Conservation (phyloP, 1,139 yeast genomes). For the Ogataea hybrid region DNA sequence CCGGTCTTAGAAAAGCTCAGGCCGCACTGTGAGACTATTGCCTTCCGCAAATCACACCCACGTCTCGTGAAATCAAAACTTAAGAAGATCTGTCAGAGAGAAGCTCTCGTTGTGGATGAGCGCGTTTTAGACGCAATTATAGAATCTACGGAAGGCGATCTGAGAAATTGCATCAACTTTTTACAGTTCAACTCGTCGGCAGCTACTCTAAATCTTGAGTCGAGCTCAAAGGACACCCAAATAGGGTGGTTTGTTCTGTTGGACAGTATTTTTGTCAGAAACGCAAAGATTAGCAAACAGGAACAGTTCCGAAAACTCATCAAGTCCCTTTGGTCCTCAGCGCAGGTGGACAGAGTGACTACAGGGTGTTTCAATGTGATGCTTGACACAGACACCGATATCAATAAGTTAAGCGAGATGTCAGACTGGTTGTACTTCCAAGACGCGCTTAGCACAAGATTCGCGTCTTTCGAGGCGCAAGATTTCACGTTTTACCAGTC, state of each 20-base stretch:
- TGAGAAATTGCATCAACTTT: conserved; percentile 81
- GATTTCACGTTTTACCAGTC: conserved; percentile 57
- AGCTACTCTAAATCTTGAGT: conserved; percentile 19
- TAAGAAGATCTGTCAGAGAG: conserved; percentile 47
- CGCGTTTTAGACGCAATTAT: conserved; percentile 55
- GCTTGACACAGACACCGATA: conserved; percentile 62
- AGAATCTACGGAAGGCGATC: conserved; percentile 75
- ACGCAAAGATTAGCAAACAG: conserved; percentile 44
- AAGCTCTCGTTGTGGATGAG: conserved; percentile 34
- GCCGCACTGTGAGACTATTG: conserved; percentile 67
- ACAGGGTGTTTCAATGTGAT: conserved; percentile 69
- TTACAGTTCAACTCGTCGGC: conserved; percentile 57
- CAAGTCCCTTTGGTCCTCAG: conserved; percentile 44
- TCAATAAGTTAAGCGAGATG: conserved; percentile 57
- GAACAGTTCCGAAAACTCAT: conserved; percentile 48
- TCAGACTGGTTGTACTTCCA: conserved; percentile 79
- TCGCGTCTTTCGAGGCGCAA: conserved; percentile 35
- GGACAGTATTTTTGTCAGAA: conserved; percentile 52
- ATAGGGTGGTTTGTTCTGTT: conserved; percentile 61
- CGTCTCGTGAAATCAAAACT: conserved; percentile 48
- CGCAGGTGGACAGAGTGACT: conserved; percentile 58
- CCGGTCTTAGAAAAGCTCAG: conserved; percentile 71
- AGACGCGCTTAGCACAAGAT: conserved; percentile 44
- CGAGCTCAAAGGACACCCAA: conserved; percentile 49
- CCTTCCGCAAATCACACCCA: conserved; percentile 60